Conservation (phyloP, 1,139 yeast species). For the Saccharomyces hybrid region DNA sequence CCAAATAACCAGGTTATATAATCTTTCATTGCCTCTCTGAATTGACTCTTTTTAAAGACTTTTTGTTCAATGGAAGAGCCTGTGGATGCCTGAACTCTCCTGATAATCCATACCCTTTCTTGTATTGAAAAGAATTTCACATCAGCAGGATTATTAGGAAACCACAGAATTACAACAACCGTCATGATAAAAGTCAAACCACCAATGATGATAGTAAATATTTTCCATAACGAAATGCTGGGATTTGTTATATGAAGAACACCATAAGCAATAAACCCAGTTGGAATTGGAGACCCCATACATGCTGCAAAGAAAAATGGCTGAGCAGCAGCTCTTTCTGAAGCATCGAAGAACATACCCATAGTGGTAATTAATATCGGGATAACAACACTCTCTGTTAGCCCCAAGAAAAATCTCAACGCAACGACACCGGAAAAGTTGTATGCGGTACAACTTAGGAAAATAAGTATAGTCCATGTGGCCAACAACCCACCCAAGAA, state of each 20-base stretch:
- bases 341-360: constrained; percentile 39
- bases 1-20: constrained; percentile 42
- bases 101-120: constrained; percentile 41
- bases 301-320: constrained; percentile 43
- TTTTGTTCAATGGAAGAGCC: constrained; percentile 41
- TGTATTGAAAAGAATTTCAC: constrained; percentile 35
- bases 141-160: constrained; percentile 41
- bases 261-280: constrained; percentile 43
- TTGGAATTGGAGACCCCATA: constrained; percentile 39
- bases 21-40: constrained; percentile 40
- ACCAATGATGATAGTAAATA: constrained; percentile 40
- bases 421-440: constrained; percentile 38
- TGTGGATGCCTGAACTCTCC: constrained; percentile 38
- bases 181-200: constrained; percentile 36
- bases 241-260: constrained; percentile 31
- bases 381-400: constrained; percentile 39
- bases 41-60: constrained; percentile 38
- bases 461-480: constrained; percentile 37
- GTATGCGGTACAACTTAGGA: constrained; percentile 36
- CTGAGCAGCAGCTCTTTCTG: constrained; percentile 37
- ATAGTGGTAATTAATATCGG: constrained; percentile 38
- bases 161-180: constrained; percentile 33
- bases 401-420: constrained; percentile 40
- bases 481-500: constrained; percentile 31
- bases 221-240: constrained; percentile 42